These are phyloP conservation scores for Pythium brachiatum DNA, from an alignment of 352 stramenopile species.

Conservation along the genomic window DNA sequence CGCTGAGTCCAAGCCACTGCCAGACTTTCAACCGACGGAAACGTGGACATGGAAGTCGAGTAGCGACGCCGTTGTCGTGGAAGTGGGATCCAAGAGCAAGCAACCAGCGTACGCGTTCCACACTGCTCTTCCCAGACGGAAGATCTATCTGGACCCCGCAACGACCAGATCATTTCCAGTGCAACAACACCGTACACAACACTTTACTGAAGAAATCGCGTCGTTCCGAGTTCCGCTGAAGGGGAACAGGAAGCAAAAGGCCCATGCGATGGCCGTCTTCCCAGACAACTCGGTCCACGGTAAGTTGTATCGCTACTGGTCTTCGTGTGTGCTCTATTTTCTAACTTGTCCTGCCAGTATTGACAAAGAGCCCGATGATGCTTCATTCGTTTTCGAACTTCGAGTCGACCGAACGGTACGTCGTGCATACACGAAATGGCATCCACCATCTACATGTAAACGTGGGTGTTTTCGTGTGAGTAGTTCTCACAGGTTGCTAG, in stretches of 20 bases:
- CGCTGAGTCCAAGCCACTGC: constrained; percentile 37
- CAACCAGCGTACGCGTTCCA: constrained; percentile 28
- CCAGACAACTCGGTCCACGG: constrained; percentile 63
- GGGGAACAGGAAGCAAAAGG: constrained; percentile 49
- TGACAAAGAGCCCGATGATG: constrained; percentile 52
- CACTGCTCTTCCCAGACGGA: constrained; percentile 34
- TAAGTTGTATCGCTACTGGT: constrained; percentile 16
- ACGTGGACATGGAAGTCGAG: constrained; percentile 22
- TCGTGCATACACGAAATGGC: neutral
- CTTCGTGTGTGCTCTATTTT: neutral
- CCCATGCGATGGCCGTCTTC: constrained; percentile 51
- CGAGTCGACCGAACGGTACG: constrained; percentile 38
- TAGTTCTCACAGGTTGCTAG: constrained; percentile 50
- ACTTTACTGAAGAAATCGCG: constrained; percentile 64
- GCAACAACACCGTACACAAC: constrained; percentile 51
- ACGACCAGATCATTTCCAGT: constrained; percentile 52
- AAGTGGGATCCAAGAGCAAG: constrained; percentile 20
- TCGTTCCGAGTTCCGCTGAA: constrained; percentile 66
- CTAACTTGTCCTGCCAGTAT: constrained; percentile 25
- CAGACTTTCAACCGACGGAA: constrained; percentile 28
- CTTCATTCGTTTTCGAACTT: constrained; percentile 60
- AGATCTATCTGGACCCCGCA: constrained; percentile 66
- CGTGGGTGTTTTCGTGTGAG: neutral
- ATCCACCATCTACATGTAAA: neutral
- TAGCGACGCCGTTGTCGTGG: constrained; percentile 19